A percentile compares a stretch with the other conserved stretches of the same genome.
Evolutionary conservation across 2,329 filamentous ascomycete genomes (phyloP).

Genomic region (Alternaria alternata): DNA sequence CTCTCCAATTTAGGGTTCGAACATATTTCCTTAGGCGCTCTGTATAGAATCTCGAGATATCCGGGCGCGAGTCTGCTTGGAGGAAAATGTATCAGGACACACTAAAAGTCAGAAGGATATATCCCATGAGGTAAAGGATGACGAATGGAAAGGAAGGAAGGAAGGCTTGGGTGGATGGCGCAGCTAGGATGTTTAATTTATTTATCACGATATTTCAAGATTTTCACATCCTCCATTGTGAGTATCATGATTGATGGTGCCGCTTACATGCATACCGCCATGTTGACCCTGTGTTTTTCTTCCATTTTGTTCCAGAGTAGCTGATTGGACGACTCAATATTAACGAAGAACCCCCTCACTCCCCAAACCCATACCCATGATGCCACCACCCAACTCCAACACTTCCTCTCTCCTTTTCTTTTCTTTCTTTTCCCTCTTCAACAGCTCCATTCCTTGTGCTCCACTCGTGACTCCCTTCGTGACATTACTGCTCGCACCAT

Average conservation of each 20-base stretch:
- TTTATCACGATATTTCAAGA: not conserved
- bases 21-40: not conserved
- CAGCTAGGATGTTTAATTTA: not conserved
- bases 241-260: not conserved
- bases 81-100: not conserved
- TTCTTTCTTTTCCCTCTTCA: constrained; percentile 13
- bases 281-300: not conserved
- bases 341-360: constrained; percentile 27
- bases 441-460: constrained; percentile 5
- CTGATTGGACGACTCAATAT: not conserved
- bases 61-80: not conserved
- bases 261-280: not conserved
- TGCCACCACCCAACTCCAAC: constrained; percentile 20
- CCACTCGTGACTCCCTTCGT: constrained; percentile 15
- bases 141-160: not conserved
- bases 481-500: constrained; percentile 7
- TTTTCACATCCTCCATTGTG: not conserved
- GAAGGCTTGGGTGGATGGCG: not conserved
- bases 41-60: constrained; percentile 1
- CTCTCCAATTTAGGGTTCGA: not conserved
- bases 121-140: not conserved
- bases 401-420: constrained; percentile 23
- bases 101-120: not conserved
- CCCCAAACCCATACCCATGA: not conserved
- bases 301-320: not conserved